These are phyloP conservation scores for Talaromyces sp. DNA, from an alignment of 2,329 filamentous ascomycete species.

Conservation along the genomic window DNA sequence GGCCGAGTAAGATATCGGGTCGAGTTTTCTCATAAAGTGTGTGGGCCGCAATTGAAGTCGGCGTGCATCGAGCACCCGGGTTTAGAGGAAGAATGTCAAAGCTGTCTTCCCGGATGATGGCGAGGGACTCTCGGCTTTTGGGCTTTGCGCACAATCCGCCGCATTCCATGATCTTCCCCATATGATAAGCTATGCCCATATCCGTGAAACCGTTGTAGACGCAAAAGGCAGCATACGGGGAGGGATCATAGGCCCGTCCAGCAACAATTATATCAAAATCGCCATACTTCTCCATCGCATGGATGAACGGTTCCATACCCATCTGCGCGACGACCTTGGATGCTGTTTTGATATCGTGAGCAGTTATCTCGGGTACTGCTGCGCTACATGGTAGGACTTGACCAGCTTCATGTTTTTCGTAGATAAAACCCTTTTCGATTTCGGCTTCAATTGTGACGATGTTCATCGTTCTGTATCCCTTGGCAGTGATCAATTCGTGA, in stretches of 20 bases:
- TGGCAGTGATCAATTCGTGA: neutral
- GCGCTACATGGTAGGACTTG: neutral
- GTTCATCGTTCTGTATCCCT: neutral
- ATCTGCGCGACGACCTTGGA: neutral
- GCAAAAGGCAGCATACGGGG: constrained; percentile 31
- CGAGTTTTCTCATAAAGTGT: constrained; percentile 51
- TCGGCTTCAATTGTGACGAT: neutral
- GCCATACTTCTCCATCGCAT: constrained; percentile 21
- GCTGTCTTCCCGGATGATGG: constrained; percentile 39
- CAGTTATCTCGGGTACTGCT: neutral
- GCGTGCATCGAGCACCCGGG: constrained; percentile 39
- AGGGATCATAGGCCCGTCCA: constrained; percentile 39
- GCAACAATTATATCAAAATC: constrained; percentile 43
- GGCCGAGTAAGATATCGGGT: constrained; percentile 47
- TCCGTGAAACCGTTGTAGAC: neutral
- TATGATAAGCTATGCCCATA: constrained; percentile 23
- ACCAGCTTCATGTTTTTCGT: neutral
- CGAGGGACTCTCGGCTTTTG: constrained; percentile 38
- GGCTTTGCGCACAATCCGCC: constrained; percentile 43
- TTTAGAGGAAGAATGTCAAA: constrained; percentile 46
- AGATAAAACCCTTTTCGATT: neutral
- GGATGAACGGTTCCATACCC: neutral
- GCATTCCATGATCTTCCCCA: constrained; percentile 56
- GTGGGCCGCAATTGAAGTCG: constrained; percentile 48
- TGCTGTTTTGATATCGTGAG: neutral